Conservation (phyloP, 257 asterid genomes). For the Jacaranda copaia region DNA sequence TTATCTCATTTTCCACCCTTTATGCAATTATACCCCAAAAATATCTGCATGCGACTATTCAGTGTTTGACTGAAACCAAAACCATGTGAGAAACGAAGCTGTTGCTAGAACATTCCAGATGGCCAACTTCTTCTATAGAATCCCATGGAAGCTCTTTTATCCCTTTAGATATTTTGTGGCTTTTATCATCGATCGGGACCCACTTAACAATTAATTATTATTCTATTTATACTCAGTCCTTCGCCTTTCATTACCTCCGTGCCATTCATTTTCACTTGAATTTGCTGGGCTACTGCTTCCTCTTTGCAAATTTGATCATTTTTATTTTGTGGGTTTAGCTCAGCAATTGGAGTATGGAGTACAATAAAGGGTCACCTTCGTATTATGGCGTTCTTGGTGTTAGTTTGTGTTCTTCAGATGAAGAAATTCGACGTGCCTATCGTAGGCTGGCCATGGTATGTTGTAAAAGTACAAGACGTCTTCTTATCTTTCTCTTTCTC, state of each 20-base stretch:
- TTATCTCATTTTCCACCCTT: background rate
- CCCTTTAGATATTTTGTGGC: conserved; percentile 15
- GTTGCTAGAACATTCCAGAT: conserved; percentile 42
- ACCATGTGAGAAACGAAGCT: background rate
- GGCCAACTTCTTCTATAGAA: background rate
- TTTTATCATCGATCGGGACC: conserved; percentile 15
- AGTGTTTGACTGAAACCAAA: background rate
- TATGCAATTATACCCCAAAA: background rate
- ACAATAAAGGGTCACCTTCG: conserved; percentile 35
- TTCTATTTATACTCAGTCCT: background rate
- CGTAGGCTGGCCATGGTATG: conserved; percentile 72
- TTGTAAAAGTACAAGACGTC: background rate
- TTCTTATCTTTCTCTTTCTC: background rate
- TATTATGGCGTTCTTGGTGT: conserved; percentile 69
- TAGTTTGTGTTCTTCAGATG: conserved; percentile 49
- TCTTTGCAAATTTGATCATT: background rate
- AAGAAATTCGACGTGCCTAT: conserved; percentile 69
- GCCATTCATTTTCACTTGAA: background rate
- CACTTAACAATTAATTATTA: background rate
- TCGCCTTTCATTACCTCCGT: too few relatives aligned
- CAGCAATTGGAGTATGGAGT: conserved; percentile 34
- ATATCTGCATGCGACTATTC: background rate
- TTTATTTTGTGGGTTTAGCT: background rate
- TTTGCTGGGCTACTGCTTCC: background rate
- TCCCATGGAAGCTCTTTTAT: background rate